Conservation (phyloP, 2,329 filamentous ascomycete species). For the Bertia moriformis region DNA sequence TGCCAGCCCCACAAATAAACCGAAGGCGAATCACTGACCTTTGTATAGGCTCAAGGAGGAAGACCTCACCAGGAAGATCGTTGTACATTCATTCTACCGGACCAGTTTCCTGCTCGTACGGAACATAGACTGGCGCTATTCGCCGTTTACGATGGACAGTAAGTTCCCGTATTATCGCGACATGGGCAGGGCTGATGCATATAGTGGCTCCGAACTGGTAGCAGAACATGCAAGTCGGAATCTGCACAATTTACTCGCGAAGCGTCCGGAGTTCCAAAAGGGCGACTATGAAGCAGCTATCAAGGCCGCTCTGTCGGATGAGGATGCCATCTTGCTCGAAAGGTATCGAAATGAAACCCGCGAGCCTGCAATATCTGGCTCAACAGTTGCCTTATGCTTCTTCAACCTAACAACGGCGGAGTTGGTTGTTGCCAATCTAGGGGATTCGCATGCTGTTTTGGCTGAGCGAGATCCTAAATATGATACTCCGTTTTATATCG, state of each 20-base stretch:
- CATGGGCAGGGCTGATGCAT: not conserved
- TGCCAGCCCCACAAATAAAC: not conserved
- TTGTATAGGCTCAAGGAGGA: constrained; percentile 12
- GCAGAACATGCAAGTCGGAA: constrained; percentile 14
- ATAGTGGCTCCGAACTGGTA: constrained; percentile 14
- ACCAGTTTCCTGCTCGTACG: constrained; percentile 11
- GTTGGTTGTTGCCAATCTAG: constrained; percentile 15
- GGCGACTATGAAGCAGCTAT: constrained; percentile 15
- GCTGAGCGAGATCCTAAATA: constrained; percentile 13
- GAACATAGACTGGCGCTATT: constrained; percentile 14
- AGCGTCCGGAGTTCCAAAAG: constrained; percentile 12
- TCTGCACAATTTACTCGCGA: constrained; percentile 11
- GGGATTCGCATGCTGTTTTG: constrained; percentile 17
- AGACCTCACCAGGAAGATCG: constrained; percentile 15
- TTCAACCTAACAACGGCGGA: constrained; percentile 15
- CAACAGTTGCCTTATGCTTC: constrained; percentile 16
- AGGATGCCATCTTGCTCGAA: constrained; percentile 13
- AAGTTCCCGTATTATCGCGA: constrained; percentile 5
- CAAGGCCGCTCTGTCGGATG: constrained; percentile 11
- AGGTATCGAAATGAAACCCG: constrained; percentile 10
- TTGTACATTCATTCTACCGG: constrained; percentile 11
- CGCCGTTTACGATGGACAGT: constrained; percentile 19
- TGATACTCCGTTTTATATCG: constrained; percentile 11
- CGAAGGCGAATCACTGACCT: constrained; percentile 1
- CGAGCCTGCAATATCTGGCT: constrained; percentile 14